Evolutionary conservation across 495 filamentous ascomycete species (phyloP).

Genomic region (Aspergillus saccharolyticus): DNA sequence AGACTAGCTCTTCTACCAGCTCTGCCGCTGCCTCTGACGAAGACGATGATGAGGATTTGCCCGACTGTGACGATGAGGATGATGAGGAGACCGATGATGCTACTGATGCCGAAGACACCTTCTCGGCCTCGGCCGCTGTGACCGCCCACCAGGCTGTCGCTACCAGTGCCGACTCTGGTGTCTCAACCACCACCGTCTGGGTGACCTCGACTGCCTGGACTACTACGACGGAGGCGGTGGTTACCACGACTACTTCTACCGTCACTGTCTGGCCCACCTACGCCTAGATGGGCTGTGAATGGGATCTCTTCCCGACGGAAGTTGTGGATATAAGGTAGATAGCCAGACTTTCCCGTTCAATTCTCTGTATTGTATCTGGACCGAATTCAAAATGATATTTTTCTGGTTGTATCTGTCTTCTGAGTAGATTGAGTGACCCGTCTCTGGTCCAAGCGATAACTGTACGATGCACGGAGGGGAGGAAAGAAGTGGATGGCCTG

Average conservation of each 20-base stretch:
- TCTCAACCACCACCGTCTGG: not conserved
- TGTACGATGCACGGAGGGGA: not conserved
- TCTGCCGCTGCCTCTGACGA: not conserved
- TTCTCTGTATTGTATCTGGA: not conserved
- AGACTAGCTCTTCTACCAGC: not conserved
- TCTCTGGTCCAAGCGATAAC: not conserved
- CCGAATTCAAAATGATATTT: not conserved
- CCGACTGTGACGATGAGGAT: not conserved
- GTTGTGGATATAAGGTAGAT: not conserved
- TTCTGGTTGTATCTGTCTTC: not conserved
- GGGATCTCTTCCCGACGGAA: not conserved
- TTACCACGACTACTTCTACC: not conserved
- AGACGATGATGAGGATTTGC: not conserved
- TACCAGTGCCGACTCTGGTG: not conserved
- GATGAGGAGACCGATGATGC: not conserved
- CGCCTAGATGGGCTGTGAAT: not conserved
- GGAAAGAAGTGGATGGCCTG: not conserved
- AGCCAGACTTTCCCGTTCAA: not conserved
- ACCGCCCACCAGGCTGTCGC: not conserved
- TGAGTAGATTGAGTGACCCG: not conserved
- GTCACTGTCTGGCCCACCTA: slow-evolving; percentile 3
- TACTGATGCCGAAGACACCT: not conserved
- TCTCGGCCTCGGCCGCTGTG: not conserved
- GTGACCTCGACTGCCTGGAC: slow-evolving; percentile 1
- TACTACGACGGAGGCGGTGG: not conserved